Evolutionary conservation across 495 filamentous ascomycete species (phyloP).

Genomic region (Baudoinia panamericana): DNA sequence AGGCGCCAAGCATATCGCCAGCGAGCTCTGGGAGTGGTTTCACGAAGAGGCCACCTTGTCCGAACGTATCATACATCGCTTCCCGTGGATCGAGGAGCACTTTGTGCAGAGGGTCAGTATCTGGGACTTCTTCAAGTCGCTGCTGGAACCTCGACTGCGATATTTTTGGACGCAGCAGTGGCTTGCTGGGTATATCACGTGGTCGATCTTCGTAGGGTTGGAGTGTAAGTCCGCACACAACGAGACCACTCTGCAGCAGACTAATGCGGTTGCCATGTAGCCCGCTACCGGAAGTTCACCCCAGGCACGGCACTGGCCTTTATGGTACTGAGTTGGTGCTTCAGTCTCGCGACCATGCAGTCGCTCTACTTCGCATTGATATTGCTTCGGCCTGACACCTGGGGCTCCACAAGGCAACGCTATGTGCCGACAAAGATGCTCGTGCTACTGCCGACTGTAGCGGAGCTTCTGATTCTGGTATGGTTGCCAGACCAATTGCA

Average conservation of each 20-base stretch:
- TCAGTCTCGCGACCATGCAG: slow-evolving; percentile 7
- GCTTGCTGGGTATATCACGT: slow-evolving; percentile 7
- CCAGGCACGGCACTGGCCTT: slow-evolving; percentile 1
- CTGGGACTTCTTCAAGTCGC: slow-evolving; percentile 8
- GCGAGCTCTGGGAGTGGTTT: not conserved
- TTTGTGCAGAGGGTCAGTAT: not conserved
- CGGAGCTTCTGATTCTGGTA: too few species aligned
- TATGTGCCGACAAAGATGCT: too few species aligned
- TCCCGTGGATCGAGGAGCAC: not conserved
- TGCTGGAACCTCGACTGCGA: not conserved
- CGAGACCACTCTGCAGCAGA: not conserved
- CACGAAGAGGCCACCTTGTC: not conserved
- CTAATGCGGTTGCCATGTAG: not conserved
- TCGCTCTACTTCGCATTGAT: slow-evolving; percentile 12
- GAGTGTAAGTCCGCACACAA: slow-evolving; percentile 4
- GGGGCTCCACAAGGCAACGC: too few species aligned
- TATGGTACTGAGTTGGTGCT: not conserved
- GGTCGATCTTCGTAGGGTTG: slow-evolving; percentile 13
- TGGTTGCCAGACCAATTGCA: too few species aligned
- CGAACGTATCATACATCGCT: not conserved
- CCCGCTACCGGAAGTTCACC: not conserved
- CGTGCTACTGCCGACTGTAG: too few species aligned
- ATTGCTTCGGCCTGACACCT: not conserved
- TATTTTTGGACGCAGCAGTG: slow-evolving; percentile 16
- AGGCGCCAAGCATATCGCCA: not conserved